Percentiles rank a stretch among this genome's conserved stretches.
These are phyloP conservation scores for Insectozyma bohioensis DNA, from an alignment of 1,139 yeast genomes.

Conservation along the genomic window DNA sequence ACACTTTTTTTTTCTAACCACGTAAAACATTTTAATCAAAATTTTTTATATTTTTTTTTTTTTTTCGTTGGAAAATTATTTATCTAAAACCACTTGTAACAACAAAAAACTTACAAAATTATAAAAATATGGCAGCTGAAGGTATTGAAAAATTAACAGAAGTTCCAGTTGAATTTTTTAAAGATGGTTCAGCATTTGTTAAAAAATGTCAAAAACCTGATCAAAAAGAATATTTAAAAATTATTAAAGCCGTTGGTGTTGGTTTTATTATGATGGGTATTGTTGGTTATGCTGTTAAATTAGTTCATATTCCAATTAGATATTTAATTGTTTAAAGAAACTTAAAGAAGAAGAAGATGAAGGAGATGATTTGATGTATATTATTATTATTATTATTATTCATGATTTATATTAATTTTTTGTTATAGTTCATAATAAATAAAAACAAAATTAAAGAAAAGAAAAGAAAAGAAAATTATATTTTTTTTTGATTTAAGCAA, in stretches of 20 bases:
- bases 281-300: conserved; percentile 93
- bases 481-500: no score
- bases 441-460: no score
- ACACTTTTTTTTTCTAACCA: conserved; percentile 2
- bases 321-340: conserved; percentile 92
- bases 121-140: conserved; percentile 47
- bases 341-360: neutral
- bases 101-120: conserved; percentile 1
- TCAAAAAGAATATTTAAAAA: conserved; percentile 80
- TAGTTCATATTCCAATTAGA: conserved; percentile 95
- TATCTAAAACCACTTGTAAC: no score
- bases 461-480: no score
- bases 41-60: conserved; percentile 1
- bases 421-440: no score
- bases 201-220: conserved; percentile 93
- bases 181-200: conserved; percentile 86
- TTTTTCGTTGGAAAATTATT: no score
- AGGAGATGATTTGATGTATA: neutral
- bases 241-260: conserved; percentile 92
- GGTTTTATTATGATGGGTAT: conserved; percentile 98
- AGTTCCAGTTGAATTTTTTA: conserved; percentile 86
- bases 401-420: no score
- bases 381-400: no score
- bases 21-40: no score
- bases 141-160: conserved; percentile 83